Evolutionary conservation across 495 filamentous ascomycete species (phyloP), one percentile per base, ranked within the genome.

Genomic region (Podospora fimiseda): DNA sequence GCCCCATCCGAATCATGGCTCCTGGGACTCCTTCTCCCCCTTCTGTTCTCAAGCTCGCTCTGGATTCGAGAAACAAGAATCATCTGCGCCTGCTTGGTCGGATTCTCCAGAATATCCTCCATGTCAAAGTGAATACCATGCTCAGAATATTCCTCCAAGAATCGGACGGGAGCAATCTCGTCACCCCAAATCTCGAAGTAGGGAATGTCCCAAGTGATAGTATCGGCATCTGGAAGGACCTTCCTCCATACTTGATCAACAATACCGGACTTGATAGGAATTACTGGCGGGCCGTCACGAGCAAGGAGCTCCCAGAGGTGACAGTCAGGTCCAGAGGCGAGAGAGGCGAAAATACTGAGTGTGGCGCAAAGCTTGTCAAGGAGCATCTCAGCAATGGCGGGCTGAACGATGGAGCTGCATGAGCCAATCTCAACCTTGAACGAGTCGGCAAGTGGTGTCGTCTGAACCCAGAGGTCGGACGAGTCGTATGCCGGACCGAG

Each of bases 401-500:
- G 48, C 9, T 51, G 48, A 1, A 51, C 48, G 1, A 51, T 39
- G 20, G 48, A 51, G 38, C 48, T 51, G 48, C 48, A 51, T 2
- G 48, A 51, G 48, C 48, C 48, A 22, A 51, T 51, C 48, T 51
- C 48, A 7, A 51, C 48, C 38, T 51, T 51, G 48, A 51, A 51
- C 13, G 37, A 51, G 38, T 43, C 48, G 13, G 38, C 41, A 33
- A 41, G 48, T 4, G 48, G 48, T 16, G 48, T 51, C 2, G 48
- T 51, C 38, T 51, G 48, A 4, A 51, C 48, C 48, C 48, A 51
- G 20, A 51, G 38, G 14, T 51, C 48, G 21, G 48, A 20, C 22
- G 48, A 51, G 22, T 51, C 48, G 48, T 51, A 51, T 9, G 48
- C 48, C 16, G 48, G 48, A 16, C 48, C 48, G 21, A 51, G 48